A percentile compares a stretch with the other conserved stretches of the same genome.
Conservation (phyloP, 1,139 yeast genomes). For the Hemisphaericaspora xylanilytica region DNA sequence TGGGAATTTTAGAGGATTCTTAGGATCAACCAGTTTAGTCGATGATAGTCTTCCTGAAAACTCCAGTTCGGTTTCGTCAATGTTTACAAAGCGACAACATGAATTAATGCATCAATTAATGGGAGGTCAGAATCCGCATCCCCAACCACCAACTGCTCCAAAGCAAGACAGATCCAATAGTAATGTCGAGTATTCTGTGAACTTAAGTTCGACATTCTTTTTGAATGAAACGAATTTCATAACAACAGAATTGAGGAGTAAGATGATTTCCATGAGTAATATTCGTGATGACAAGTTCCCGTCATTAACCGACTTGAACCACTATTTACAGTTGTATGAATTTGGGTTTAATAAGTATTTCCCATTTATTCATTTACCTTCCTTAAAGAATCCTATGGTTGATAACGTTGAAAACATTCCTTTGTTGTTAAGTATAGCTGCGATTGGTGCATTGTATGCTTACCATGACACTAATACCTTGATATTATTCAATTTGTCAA, state of each 20-base stretch:
- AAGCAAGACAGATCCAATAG: conserved; percentile 3
- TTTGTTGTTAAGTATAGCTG: conserved; percentile 75
- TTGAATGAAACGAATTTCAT: conserved; percentile 26
- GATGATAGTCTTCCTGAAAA: conserved; percentile 1
- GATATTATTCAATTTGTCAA: conserved; percentile 72
- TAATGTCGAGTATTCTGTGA: conserved; percentile 11
- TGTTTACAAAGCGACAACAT: conserved; percentile 9
- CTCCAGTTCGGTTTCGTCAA: conserved; percentile 4
- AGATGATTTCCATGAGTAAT: conserved; percentile 52
- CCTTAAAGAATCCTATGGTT: conserved; percentile 55
- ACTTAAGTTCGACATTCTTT: conserved; percentile 13
- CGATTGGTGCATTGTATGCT: conserved; percentile 84
- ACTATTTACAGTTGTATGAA: conserved; percentile 67
- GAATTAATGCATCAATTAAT: conserved; percentile 11
- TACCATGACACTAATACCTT: conserved; percentile 79
- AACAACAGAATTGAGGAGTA: conserved; percentile 50
- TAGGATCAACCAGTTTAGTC: conserved; percentile 9
- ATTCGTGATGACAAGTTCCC: conserved; percentile 62
- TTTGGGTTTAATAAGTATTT: conserved; percentile 75
- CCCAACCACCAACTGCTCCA: conserved; percentile 2
- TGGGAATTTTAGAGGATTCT: conserved; percentile 14
- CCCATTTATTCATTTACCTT: conserved; percentile 78
- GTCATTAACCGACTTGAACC: conserved; percentile 67
- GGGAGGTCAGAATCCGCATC: conserved; percentile 3
- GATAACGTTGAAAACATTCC: conserved; percentile 67